Percentiles rank a stretch among this genome's conserved stretches.
Evolutionary conservation across 2,329 filamentous ascomycete genomes (phyloP).

Genomic region (Orbilia quercus): DNA sequence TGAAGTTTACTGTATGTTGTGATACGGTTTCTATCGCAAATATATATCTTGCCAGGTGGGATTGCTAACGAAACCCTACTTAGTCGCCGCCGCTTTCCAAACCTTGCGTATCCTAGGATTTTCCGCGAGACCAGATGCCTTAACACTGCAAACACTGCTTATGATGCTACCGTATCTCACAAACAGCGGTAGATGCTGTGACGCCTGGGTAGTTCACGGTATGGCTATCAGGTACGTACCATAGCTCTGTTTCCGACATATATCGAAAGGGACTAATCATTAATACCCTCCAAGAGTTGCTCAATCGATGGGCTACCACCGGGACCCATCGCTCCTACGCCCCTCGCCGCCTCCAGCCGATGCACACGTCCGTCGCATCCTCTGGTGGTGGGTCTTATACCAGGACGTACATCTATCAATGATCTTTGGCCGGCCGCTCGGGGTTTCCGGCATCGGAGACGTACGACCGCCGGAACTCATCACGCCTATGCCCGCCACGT

Average conservation of each 20-base stretch:
- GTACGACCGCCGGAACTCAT: conserved; percentile 44
- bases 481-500: conserved; percentile 45
- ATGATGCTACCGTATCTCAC: conserved; percentile 54
- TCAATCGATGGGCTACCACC: conserved; percentile 53
- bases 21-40: too few species aligned
- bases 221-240: conserved; percentile 42
- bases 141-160: conserved; percentile 37
- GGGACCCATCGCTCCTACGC: conserved; percentile 40
- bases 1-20: conserved; percentile 46
- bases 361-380: conserved; percentile 46
- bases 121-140: conserved; percentile 35
- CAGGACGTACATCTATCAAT: conserved; percentile 53
- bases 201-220: conserved; percentile 54
- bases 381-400: conserved; percentile 55
- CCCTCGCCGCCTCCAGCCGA: conserved; percentile 36
- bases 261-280: neutral
- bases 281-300: conserved; percentile 23
- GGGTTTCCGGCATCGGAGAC: conserved; percentile 48
- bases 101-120: conserved; percentile 51
- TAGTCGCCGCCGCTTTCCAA: conserved; percentile 50
- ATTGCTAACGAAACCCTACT: conserved; percentile 4
- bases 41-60: neutral
- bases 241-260: neutral
- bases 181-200: conserved; percentile 52
- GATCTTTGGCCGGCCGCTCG: conserved; percentile 51